These are phyloP conservation scores for Magnaporthiopsis rhizophila DNA, from an alignment of 2,329 filamentous ascomycete genomes.

Conservation along the genomic window DNA sequence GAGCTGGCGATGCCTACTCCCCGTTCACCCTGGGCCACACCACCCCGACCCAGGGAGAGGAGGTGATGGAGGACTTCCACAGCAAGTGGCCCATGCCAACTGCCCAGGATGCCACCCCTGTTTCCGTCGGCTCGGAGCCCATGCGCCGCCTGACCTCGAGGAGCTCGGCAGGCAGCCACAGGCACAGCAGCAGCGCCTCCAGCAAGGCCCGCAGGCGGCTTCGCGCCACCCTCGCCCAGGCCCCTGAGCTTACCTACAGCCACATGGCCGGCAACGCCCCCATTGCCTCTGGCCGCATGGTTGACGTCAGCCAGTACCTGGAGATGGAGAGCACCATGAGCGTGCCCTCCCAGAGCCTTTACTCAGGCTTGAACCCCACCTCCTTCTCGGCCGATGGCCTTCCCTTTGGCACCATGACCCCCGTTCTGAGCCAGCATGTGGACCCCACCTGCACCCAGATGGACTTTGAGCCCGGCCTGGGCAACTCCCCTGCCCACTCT, in stretches of 20 bases:
- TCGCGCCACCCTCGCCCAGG: conserved; percentile 40
- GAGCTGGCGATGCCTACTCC: conserved; percentile 40
- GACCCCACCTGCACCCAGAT: conserved; percentile 41
- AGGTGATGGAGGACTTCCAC: conserved; percentile 37
- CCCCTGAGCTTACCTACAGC: conserved; percentile 41
- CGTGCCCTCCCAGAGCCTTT: conserved; percentile 28
- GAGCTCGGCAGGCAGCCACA: conserved; percentile 37
- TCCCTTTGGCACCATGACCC: conserved; percentile 33
- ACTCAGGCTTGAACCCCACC: conserved; percentile 34
- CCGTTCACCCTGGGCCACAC: conserved; percentile 46
- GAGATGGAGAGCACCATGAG: conserved; percentile 9
- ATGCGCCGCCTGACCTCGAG: conserved; percentile 37
- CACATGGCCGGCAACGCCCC: conserved; percentile 44
- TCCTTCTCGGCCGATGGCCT: conserved; percentile 34
- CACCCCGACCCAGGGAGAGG: conserved; percentile 44
- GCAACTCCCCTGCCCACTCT: conserved; percentile 41
- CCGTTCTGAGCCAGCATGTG: conserved; percentile 41
- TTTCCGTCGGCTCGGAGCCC: conserved; percentile 30
- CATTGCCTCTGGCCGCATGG: conserved; percentile 16
- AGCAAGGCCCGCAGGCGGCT: conserved; percentile 35
- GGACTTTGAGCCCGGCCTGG: conserved; percentile 41
- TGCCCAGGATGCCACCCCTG: conserved; percentile 24
- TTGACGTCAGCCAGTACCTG: conserved; percentile 18
- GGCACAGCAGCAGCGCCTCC: conserved; percentile 22
- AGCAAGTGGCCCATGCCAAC: conserved; percentile 37